Percentiles rank a stretch among this genome's conserved stretches.
phyloP scores from a whole-genome alignment of 805 yeast species.

The Saturnispora bothae region DNA sequence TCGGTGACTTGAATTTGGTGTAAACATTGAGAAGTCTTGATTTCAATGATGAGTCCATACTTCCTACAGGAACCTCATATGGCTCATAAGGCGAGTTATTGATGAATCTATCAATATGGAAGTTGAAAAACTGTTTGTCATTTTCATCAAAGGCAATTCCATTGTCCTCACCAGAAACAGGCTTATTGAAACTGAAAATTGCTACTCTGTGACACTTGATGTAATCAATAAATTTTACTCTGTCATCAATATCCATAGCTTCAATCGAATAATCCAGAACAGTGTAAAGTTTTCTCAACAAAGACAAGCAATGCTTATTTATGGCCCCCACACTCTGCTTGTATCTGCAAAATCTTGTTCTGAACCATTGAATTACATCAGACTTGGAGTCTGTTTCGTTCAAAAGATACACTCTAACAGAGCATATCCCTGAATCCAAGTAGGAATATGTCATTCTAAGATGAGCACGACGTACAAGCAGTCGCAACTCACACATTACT shows the following conservation, averaged over 20 bases:
- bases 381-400: conserved; percentile 35
- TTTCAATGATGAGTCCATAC: not conserved
- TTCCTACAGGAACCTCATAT: not conserved
- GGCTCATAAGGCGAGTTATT: conserved; percentile 13
- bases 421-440: conserved; percentile 17
- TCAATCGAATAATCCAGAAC: conserved; percentile 32
- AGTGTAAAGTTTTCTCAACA: conserved; percentile 29
- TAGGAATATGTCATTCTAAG: conserved; percentile 36
- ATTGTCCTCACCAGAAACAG: not conserved
- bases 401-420: conserved; percentile 37
- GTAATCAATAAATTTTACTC: conserved; percentile 8
- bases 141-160: not conserved
- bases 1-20: conserved; percentile 26
- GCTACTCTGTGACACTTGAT: not conserved
- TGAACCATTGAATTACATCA: conserved; percentile 26
- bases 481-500: conserved; percentile 30
- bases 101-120: conserved; percentile 30
- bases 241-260: conserved; percentile 28
- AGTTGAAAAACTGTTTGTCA: conserved; percentile 12
- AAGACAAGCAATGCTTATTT: conserved; percentile 21
- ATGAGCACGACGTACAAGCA: conserved; percentile 32
- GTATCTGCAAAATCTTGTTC: conserved; percentile 24
- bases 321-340: conserved; percentile 28
- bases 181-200: conserved; percentile 5
- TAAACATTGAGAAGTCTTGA: conserved; percentile 25